Evolutionary conservation across 2,329 filamentous ascomycete species (phyloP).

Genomic region (Amylocarpus encephaloides): DNA sequence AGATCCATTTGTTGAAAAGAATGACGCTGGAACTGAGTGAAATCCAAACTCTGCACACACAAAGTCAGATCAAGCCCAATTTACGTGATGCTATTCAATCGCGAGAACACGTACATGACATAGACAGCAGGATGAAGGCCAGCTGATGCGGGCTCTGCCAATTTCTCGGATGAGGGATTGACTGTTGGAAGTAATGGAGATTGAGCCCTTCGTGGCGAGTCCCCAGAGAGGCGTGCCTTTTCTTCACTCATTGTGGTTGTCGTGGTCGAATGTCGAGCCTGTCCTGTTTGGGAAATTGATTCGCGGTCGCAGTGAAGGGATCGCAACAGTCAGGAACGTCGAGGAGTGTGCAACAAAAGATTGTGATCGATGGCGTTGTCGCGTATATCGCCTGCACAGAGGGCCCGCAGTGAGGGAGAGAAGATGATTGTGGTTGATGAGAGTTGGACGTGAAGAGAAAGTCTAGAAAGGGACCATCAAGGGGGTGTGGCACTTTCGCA

Average conservation of each 20-base stretch:
- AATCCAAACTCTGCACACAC: constrained; percentile 71
- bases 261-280: constrained; percentile 9
- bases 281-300: background rate
- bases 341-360: too few relatives aligned
- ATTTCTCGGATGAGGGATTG: constrained; percentile 63
- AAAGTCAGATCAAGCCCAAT: constrained; percentile 12
- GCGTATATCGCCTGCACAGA: too few relatives aligned
- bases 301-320: background rate
- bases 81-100: background rate
- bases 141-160: constrained; percentile 41
- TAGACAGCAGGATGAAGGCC: constrained; percentile 63
- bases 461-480: too few relatives aligned
- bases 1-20: constrained; percentile 98
- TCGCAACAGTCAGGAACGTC: too few relatives aligned
- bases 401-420: too few relatives aligned
- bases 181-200: constrained; percentile 68
- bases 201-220: constrained; percentile 55
- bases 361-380: too few relatives aligned
- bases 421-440: too few relatives aligned
- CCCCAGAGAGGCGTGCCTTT: constrained; percentile 78
- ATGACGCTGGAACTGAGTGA: constrained; percentile 88
- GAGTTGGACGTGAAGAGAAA: too few relatives aligned
- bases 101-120: constrained; percentile 51
- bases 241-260: constrained; percentile 58
- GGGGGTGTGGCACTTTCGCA: too few relatives aligned